Evolutionary conservation across 2,329 filamentous ascomycete species (phyloP).

Genomic region (Periconia macrospinosa): DNA sequence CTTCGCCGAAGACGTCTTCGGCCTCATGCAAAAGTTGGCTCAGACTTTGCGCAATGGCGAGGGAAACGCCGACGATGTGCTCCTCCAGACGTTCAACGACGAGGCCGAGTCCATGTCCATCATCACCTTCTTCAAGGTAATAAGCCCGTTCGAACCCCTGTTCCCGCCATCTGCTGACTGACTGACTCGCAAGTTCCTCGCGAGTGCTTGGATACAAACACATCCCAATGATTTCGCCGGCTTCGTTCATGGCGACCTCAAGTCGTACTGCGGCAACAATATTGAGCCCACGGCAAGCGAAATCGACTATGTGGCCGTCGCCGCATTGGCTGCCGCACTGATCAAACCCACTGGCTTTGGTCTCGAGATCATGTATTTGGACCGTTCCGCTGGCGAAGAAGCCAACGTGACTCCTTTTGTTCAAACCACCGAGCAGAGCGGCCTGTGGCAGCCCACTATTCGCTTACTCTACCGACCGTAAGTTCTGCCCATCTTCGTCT

Average conservation of each 20-base stretch:
- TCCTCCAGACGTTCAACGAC: conserved; percentile 76
- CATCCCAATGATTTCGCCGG: conserved; percentile 69
- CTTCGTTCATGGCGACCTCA: conserved; percentile 66
- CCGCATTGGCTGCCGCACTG: conserved; percentile 74
- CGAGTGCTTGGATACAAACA: conserved; percentile 80
- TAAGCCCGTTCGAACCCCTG: conserved; percentile 12
- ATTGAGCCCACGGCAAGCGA: conserved; percentile 78
- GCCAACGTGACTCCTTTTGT: conserved; percentile 70
- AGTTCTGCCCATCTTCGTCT: conserved; percentile 30
- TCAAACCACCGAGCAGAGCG: conserved; percentile 53
- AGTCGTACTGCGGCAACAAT: conserved; percentile 68
- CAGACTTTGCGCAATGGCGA: conserved; percentile 59
- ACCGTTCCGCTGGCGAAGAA: conserved; percentile 75
- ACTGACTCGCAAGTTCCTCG: conserved; percentile 64
- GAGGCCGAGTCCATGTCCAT: conserved; percentile 68
- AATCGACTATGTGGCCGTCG: conserved; percentile 88
- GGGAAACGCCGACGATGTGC: conserved; percentile 52
- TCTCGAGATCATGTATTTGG: conserved; percentile 88
- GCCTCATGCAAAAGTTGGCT: conserved; percentile 67
- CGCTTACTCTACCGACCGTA: conserved; percentile 68
- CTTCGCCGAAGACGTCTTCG: conserved; percentile 75
- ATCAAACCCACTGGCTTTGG: conserved; percentile 77
- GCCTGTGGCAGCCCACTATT: conserved; percentile 62
- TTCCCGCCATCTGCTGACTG: neutral
- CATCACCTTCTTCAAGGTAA: conserved; percentile 79